Base-by-base conservation (phyloP, 257 asterid species). In the Solanum neorickii region DNA sequence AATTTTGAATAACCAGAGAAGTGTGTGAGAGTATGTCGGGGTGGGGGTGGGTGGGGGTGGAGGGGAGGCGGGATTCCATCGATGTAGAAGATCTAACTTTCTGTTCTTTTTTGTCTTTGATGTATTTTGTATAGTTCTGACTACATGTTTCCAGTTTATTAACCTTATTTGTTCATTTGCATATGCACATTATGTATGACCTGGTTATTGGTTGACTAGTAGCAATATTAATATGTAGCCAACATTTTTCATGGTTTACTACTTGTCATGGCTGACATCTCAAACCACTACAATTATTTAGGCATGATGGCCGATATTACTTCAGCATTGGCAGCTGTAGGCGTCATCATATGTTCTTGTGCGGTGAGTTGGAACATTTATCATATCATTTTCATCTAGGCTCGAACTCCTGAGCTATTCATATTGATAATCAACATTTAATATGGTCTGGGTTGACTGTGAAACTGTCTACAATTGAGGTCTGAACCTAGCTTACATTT, bases 301-400 rank as follows among this genome's bases (percentile, higher is more conserved):
- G 99, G 98, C 80, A 95, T 96, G 96, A 93, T 96, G 97, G 99
- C 95, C 3, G 99, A 96, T 86, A 84, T 95, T 88, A 93, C 98
- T 70, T 87, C 97, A 87, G 94, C 95, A 83, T 90, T 96, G 87
- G 94, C 98, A 87, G 95, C 98, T 73, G 94, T 68, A 84, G 96
- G 98, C 83, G 83, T 96, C 84, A 87, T 91, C 13, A 95, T 96
- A 86, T 94, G 94, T 88, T 95, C 99, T 89, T 96, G 99, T 90
- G 94, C 92, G 90, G 99, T 96, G 87, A 96, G 99, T 91, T 89
- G 47, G 87, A 66, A 87, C 21, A 82, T 83, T 47, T 9, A 41
- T 82, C 37, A 41, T 31, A 82, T 47, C 25, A 47, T 31, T 68
- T 5, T 80, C 62, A 49, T 84, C 33, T 56, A 46, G 29, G 29